Evolutionary conservation across 257 asterid genomes (phyloP).

Genomic region (Nicotiana attenuata): DNA sequence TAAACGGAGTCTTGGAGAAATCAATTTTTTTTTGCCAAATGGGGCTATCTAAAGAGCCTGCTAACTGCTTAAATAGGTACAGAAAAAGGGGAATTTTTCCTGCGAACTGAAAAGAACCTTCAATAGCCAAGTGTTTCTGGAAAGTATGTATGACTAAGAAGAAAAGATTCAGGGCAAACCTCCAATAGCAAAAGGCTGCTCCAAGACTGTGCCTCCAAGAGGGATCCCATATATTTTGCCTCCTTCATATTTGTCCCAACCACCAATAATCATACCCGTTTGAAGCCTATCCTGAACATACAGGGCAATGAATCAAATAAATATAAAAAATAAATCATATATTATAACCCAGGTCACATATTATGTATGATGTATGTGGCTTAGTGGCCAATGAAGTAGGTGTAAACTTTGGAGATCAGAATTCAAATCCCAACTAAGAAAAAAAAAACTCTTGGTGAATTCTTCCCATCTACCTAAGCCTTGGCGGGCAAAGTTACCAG

Average conservation of each 20-base stretch:
- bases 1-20: neutral
- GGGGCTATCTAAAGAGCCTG: neutral
- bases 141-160: neutral
- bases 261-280: conserved; percentile 95
- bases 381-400: neutral
- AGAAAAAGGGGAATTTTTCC: neutral
- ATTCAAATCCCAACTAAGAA: neutral
- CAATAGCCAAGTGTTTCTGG: neutral
- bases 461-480: neutral
- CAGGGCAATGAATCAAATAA: neutral
- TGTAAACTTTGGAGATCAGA: neutral
- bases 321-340: neutral
- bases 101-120: neutral
- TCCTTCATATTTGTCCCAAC: conserved; percentile 97
- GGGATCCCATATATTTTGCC: conserved; percentile 91
- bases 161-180: conserved; percentile 39
- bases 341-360: neutral
- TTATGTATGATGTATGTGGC: neutral
- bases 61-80: neutral
- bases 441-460: neutral
- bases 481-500: neutral
- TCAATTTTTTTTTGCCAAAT: neutral
- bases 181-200: conserved; percentile 90
- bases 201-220: conserved; percentile 81
- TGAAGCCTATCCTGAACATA: conserved; percentile 67